Base-by-base conservation (phyloP, 2,329 filamentous ascomycete species). In the Raffaelea deltoideospora region DNA sequence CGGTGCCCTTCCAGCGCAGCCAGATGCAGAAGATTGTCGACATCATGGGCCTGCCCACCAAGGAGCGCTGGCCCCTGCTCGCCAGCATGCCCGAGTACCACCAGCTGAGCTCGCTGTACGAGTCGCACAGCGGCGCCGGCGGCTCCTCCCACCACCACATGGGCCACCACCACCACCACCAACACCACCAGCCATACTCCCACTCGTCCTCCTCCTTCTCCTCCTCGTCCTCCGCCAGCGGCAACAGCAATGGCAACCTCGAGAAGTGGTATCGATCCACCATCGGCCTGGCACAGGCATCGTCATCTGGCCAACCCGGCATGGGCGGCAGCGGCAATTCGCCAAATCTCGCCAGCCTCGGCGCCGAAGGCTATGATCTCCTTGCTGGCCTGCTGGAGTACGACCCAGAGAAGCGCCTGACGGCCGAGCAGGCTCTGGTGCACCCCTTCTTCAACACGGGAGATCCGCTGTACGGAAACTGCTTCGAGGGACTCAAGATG, bases 21-120 rank as follows among this genome's bases (percentile, higher is more conserved):
- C 90, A 98, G 60, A 96, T 98, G 88, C 85, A 90, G 52, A 95
- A 94, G 59, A 98, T 98, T 48, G 84, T 94, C 27, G 90, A 98
- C 52, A 86, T 98, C 43, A 79, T 98, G 64, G 90, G 90, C 22
- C 63, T 94, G 45, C 90, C 90, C 0, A 84, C 73, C 7, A 88
- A 88, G 50, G 83, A 93, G 34, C 73, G 76, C 20, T 98, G 90
- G 90, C 84, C 87, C 0, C 67, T 88, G 21, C 63, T 98, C 2
- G 64, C 74, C 2, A 72, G 78, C 28, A 93, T 94, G 80, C 86
- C 85, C 0, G 90, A 98, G 58, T 93, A 82, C 50, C 60, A 60
- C 27, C 81, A 90, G 45, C 65, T 94, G 6, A 59, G 56, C 33
- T 65, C 65, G 0, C 60, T 79, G 22, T 33, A 4, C 31, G n/a